phyloP scores from a whole-genome alignment of 305 asterid species.

The Fraxinus velutina region DNA sequence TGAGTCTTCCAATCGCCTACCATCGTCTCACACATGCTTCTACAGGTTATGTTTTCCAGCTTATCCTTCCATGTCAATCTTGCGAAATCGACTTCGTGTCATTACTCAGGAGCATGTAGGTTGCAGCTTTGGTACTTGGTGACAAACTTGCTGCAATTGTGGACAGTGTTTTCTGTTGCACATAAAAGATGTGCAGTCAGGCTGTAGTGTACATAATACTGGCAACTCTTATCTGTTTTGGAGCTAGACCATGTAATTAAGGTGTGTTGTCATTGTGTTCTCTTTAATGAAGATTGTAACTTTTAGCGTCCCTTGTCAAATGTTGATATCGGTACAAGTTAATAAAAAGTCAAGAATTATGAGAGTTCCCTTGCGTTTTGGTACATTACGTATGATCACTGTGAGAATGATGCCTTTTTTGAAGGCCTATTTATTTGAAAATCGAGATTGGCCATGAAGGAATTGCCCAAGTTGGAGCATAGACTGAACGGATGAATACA shows the following conservation, averaged over 20 bases:
- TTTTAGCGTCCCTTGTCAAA: conserved; percentile 25
- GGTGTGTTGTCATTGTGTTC: conserved; percentile 18
- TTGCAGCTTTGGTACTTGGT: conserved; percentile 82
- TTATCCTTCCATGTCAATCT: conserved; percentile 42
- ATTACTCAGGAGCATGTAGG: conserved; percentile 82
- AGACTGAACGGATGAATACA: not conserved
- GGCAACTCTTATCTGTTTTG: conserved; percentile 21
- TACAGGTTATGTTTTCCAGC: conserved; percentile 70
- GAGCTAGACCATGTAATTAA: conserved; percentile 26
- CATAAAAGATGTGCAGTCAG: conserved; percentile 22
- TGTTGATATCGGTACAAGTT: conserved; percentile 37
- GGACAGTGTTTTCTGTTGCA: conserved; percentile 24
- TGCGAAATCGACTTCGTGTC: conserved; percentile 53
- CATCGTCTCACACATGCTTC: conserved; percentile 94
- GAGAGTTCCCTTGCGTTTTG: not conserved
- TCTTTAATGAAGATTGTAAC: conserved; percentile 21
- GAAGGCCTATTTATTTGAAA: not conserved
- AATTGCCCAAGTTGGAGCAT: not conserved
- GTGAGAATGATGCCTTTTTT: not conserved
- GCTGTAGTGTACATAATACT: conserved; percentile 36
- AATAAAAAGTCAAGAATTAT: conserved; percentile 5
- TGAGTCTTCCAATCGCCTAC: conserved; percentile 56
- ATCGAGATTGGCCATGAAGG: not conserved
- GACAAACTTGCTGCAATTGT: conserved; percentile 28
- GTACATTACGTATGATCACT: not conserved